Base-by-base conservation (phyloP, 1,284 basidiomycete genomes). In the Psilocybe mexicana region DNA sequence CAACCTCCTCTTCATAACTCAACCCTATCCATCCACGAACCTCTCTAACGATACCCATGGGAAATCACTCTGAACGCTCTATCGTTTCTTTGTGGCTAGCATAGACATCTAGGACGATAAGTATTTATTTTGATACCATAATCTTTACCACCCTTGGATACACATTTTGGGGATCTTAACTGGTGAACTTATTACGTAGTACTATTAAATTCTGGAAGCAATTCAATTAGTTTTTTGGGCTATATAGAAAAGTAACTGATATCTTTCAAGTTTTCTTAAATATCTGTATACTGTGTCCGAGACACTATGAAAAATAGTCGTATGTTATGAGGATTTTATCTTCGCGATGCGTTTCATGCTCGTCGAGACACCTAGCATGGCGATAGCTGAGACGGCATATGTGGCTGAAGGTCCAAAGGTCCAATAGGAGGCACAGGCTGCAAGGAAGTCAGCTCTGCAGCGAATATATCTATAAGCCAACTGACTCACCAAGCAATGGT, bases 391-490 rank as follows among this genome's bases (percentile, higher is more conserved):
- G 5, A 81, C 70, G 3, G 80, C 74, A 65, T 95, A 96, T n/a
- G 90, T 93, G 43, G 80, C 63, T 2, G 88, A 83, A 23, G 94
- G 94, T 2, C 93, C 90, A 63, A 92, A 85, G 2, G 88, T 90
- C 90, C 90, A 93, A 70, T 95, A 95, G n/a, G 86, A 85, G 23
- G 82, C 88, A 69, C 90, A 93, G 6, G 91, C 91, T 92, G 65
- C 33, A 54, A 47, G 45, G 30, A 49, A 26, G 48, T 59, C 55
- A 56, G 33, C 59, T 18, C 25, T 14, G 12, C 18, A 18, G 59
- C 44, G 48, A 2, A 25, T 43, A 24, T 14, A 36, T 10, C 7
- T 8, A 46, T 33, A 2, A 3, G 23, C 11, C 10, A 44, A 33
- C 6, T 24, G 30, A 78, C 79, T 64, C 73, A 86, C 92, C 93